phyloP scores from a whole-genome alignment of 2,329 filamentous ascomycete species.

The Ascosphaera pollenicola region DNA sequence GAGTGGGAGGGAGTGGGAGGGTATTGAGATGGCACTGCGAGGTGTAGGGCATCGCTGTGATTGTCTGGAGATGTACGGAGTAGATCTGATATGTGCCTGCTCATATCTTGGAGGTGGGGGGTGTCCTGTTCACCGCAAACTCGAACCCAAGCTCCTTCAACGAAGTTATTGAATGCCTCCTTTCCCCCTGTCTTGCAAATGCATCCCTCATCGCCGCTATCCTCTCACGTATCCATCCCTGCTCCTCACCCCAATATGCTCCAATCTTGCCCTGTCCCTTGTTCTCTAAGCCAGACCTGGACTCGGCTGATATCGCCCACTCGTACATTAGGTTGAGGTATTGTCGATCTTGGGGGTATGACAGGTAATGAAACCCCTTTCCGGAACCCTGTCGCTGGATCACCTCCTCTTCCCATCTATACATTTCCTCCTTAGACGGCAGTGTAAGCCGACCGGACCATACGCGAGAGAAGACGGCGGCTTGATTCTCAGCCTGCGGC shows the following conservation, averaged over 20 bases:
- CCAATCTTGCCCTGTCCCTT: slow-evolving; percentile 39
- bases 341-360: slow-evolving; percentile 25
- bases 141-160: slow-evolving; percentile 52
- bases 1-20: slow-evolving; percentile 82
- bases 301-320: slow-evolving; percentile 18
- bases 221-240: slow-evolving; percentile 48
- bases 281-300: slow-evolving; percentile 19
- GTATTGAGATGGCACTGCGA: too few species aligned
- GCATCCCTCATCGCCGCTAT: slow-evolving; percentile 48
- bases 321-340: slow-evolving; percentile 23
- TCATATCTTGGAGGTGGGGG: neutral
- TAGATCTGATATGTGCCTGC: too few species aligned
- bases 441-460: slow-evolving; percentile 50
- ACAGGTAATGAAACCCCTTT: slow-evolving; percentile 31
- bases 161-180: slow-evolving; percentile 32
- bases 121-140: slow-evolving; percentile 19
- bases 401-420: slow-evolving; percentile 36
- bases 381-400: slow-evolving; percentile 24
- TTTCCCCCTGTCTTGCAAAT: slow-evolving; percentile 44
- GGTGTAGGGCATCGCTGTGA: slow-evolving; percentile 2
- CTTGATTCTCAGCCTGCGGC: slow-evolving; percentile 56
- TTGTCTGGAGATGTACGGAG: neutral
- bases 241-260: slow-evolving; percentile 46
- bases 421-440: slow-evolving; percentile 42
- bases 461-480: slow-evolving; percentile 51